Evolutionary conservation across 2,329 filamentous ascomycete genomes (phyloP).

Genomic region (Septoria linicola): DNA sequence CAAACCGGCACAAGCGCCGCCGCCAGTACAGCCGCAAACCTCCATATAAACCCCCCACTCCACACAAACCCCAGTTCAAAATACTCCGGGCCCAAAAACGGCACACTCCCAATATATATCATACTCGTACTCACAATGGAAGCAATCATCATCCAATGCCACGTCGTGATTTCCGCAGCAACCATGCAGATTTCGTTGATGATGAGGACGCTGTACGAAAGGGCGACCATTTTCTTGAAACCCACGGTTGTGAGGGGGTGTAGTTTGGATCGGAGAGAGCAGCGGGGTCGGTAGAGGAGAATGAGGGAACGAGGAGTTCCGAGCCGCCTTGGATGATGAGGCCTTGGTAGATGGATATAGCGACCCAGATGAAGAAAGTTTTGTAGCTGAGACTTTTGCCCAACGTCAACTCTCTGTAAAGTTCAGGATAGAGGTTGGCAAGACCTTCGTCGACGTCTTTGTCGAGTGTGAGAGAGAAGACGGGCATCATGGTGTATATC

Average conservation of each 20-base stretch:
- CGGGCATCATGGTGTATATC: slow-evolving; percentile 88
- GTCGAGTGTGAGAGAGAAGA: slow-evolving; percentile 91
- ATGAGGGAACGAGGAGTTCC: slow-evolving; percentile 79
- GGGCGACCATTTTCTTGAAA: slow-evolving; percentile 69
- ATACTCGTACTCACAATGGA: slow-evolving; percentile 78
- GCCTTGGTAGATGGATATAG: slow-evolving; percentile 93
- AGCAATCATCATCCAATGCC: slow-evolving; percentile 90
- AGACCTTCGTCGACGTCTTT: slow-evolving; percentile 92
- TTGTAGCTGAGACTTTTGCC: slow-evolving; percentile 85
- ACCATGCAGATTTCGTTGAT: slow-evolving; percentile 98
- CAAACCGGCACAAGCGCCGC: slow-evolving; percentile 85
- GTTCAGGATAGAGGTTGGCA: slow-evolving; percentile 90
- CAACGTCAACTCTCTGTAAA: slow-evolving; percentile 94
- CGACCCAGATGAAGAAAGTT: slow-evolving; percentile 95
- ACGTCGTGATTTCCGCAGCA: slow-evolving; percentile 91
- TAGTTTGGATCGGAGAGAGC: slow-evolving; percentile 18
- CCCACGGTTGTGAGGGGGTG: slow-evolving; percentile 23
- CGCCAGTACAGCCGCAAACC: slow-evolving; percentile 73
- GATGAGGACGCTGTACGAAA: slow-evolving; percentile 88
- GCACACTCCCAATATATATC: slow-evolving; percentile 77
- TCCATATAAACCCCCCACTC: slow-evolving; percentile 83
- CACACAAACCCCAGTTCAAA: slow-evolving; percentile 81
- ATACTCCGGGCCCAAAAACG: slow-evolving; percentile 84
- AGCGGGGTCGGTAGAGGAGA: slow-evolving; percentile 38
- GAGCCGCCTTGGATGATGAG: slow-evolving; percentile 92